phyloP scores from a whole-genome alignment of 495 filamentous ascomycete genomes.

The Xylaria acuta region DNA sequence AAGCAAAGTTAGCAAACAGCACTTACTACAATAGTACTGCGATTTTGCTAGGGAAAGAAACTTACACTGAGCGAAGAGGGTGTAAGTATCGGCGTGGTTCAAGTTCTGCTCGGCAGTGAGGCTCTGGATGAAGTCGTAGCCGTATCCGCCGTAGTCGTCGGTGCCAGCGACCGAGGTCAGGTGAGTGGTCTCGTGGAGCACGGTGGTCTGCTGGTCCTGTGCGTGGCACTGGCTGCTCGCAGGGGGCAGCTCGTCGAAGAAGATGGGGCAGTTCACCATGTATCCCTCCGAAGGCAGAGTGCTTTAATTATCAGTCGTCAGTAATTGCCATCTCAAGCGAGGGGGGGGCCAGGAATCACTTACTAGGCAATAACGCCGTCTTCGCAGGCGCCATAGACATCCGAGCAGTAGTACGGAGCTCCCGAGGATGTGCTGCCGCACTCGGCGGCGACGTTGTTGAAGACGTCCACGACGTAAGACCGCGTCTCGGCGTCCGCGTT shows the following conservation, averaged over 20 bases:
- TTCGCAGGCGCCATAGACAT: constrained; percentile 56
- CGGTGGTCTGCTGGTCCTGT: constrained; percentile 66
- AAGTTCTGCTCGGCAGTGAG: constrained; percentile 56
- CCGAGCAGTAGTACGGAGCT: constrained; percentile 59
- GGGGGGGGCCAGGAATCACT: not conserved
- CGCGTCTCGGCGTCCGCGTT: constrained; percentile 52
- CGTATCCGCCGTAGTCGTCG: constrained; percentile 62
- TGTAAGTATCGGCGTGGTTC: constrained; percentile 67
- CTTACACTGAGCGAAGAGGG: constrained; percentile 61
- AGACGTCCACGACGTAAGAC: constrained; percentile 58
- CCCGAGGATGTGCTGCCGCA: constrained; percentile 52
- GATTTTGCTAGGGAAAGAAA: not conserved
- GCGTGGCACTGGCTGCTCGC: constrained; percentile 56
- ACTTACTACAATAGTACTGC: not conserved
- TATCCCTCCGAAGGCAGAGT: constrained; percentile 58
- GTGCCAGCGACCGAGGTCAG: constrained; percentile 64
- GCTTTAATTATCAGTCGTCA: not conserved
- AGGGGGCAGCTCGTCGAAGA: constrained; percentile 56
- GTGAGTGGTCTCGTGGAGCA: constrained; percentile 69
- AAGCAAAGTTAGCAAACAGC: not conserved
- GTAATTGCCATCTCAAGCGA: not conserved
- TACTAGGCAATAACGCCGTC: constrained; percentile 59
- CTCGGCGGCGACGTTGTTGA: constrained; percentile 58
- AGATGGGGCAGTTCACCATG: constrained; percentile 64
- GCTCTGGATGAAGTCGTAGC: constrained; percentile 56